Conservation (phyloP, 2,329 filamentous ascomycete genomes). For the Plectosphaerella cucumerina region DNA sequence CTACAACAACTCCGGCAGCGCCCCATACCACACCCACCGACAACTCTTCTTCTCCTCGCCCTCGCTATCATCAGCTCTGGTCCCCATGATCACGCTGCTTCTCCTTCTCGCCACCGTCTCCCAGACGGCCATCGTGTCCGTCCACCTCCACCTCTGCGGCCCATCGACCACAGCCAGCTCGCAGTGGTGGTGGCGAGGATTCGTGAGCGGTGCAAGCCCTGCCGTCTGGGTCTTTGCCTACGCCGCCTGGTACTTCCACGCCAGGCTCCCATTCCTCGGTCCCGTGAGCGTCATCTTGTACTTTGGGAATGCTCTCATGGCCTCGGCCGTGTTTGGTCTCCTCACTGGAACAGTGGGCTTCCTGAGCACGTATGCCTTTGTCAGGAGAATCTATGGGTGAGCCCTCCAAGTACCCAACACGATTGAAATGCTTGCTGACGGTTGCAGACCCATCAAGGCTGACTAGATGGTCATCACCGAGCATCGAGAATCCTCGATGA, state of each 20-base stretch:
- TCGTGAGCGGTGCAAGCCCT: conserved; percentile 72
- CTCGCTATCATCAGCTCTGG: conserved; percentile 30
- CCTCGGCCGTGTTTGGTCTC: conserved; percentile 75
- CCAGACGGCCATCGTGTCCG: conserved; percentile 78
- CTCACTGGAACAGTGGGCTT: conserved; percentile 83
- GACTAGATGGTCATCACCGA: too few relatives aligned
- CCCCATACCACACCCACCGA: neutral
- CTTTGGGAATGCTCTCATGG: conserved; percentile 80
- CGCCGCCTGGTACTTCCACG: conserved; percentile 79
- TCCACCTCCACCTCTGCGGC: conserved; percentile 76
- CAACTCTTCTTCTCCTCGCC: conserved; percentile 66
- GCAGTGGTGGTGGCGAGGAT: conserved; percentile 91
- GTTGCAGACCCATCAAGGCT: neutral
- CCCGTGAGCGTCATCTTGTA: conserved; percentile 78
- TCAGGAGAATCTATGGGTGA: conserved; percentile 77
- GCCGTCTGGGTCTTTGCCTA: conserved; percentile 80
- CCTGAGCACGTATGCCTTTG: conserved; percentile 77
- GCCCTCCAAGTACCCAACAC: conserved; percentile 16
- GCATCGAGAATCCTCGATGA: too few relatives aligned
- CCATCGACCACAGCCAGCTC: conserved; percentile 61
- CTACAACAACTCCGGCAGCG: conserved; percentile 77
- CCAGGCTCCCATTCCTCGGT: conserved; percentile 75
- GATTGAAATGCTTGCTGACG: neutral
- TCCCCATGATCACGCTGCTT: neutral
- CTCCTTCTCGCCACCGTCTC: conserved; percentile 74